Evolutionary conservation across 192 early-diverging fungal species (phyloP), one percentile per base, ranked within the genome.

Genomic region (Coemansia aciculifera): DNA sequence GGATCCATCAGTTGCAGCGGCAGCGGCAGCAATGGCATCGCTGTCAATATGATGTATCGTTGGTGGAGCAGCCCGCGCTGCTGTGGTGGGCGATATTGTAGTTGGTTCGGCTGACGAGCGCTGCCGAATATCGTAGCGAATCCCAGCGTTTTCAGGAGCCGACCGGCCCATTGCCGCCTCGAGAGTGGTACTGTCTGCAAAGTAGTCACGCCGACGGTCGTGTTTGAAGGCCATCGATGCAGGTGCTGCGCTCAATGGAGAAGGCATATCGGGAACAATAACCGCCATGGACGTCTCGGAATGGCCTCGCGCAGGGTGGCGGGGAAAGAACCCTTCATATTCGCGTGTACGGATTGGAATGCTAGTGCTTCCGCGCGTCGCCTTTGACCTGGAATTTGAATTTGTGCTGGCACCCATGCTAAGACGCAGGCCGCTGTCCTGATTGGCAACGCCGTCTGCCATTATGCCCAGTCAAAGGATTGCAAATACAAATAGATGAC

Each of bases 161-260:
- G 73, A 51, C 40, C 43, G 40, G 11, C 79, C 79, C 66, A 72
- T 81, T 11, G 79, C 79, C 17, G 79, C 79, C 3, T 49, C 67
- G 10, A 81, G 56, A 0, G 79, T 81, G 23, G 60, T 51, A 37
- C 61, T 75, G 65, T 81, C 79, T 1, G 79, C 73, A 60, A 69
- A 81, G 43, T 73, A 81, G 62, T 81, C 79, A 39, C 74, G 74
- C 40, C 79, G 70, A 24, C 79, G 63, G 52, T 81, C 74, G 46
- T 76, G 71, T 36, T 51, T 70, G 34, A 72, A 54, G 13, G 79
- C 79, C 67, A 76, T 75, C 12, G 74, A 67, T 2, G 68, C 67
- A 9, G 79, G 79, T 17, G 71, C 74, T 9, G 79, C 75, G 64
- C 74, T 63, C 39, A 81, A 59, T 37, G 78, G 73, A 21, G 39